phyloP scores from a whole-genome alignment of 345 rosid species.

The Heritiera littoralis region DNA sequence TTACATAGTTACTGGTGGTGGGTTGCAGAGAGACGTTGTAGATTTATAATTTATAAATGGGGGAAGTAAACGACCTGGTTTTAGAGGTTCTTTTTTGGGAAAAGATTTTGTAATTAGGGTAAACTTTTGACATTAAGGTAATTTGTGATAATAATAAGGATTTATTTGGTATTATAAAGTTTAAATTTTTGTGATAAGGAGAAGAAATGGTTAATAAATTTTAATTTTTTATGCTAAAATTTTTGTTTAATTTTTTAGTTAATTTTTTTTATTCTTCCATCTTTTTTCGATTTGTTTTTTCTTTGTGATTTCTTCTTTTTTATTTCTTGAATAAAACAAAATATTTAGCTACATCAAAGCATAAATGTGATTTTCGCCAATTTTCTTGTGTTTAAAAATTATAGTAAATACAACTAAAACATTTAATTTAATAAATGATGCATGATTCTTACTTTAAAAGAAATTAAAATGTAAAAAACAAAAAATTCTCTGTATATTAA shows the following conservation, averaged over 20 bases:
- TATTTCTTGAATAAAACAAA: neutral
- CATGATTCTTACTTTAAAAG: too few relatives aligned
- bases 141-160: neutral
- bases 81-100: neutral
- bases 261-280: neutral
- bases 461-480: too few relatives aligned
- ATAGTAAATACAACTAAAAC: too few relatives aligned
- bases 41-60: neutral
- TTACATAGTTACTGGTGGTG: neutral
- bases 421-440: too few relatives aligned
- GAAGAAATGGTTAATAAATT: too few relatives aligned
- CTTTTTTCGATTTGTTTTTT: too few relatives aligned
- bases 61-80: neutral
- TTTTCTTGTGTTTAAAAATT: too few relatives aligned
- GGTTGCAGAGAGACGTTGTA: slow-evolving; percentile 30
- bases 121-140: neutral
- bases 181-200: neutral
- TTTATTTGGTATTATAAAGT: neutral
- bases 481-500: too few relatives aligned
- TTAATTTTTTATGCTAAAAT: too few relatives aligned
- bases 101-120: neutral
- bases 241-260: neutral
- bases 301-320: too few relatives aligned
- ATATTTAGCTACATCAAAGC: neutral
- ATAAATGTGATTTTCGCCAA: too few relatives aligned